A percentile compares a stretch with the other conserved stretches of the same genome.
phyloP scores from a whole-genome alignment of 208 protist genomes.

The Crithidia acanthocephali region DNA sequence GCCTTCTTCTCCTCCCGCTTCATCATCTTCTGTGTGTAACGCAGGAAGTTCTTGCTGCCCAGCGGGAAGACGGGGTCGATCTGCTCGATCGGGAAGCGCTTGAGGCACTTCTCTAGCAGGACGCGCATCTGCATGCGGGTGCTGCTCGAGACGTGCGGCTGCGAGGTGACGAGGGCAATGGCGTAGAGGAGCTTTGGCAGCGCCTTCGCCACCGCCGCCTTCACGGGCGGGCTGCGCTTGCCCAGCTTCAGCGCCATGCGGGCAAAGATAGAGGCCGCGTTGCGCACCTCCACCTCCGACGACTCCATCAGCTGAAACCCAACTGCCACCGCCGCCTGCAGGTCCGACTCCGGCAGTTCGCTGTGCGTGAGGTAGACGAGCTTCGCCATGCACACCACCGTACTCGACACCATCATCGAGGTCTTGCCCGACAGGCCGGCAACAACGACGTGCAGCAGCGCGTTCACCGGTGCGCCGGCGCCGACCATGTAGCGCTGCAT shows the following conservation, averaged over 20 bases:
- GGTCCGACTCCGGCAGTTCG: slow-evolving; percentile 64
- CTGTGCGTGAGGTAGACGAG: slow-evolving; percentile 77
- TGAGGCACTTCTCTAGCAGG: slow-evolving; percentile 85
- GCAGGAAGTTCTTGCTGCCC: slow-evolving; percentile 87
- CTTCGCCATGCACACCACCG: slow-evolving; percentile 88
- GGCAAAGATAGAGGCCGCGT: slow-evolving; percentile 74
- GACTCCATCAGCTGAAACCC: slow-evolving; percentile 87
- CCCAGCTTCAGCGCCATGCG: slow-evolving; percentile 85
- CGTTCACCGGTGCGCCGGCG: slow-evolving; percentile 66
- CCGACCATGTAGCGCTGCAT: slow-evolving; percentile 81
- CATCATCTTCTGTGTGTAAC: slow-evolving; percentile 88
- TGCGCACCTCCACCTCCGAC: slow-evolving; percentile 62
- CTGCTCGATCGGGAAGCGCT: slow-evolving; percentile 72
- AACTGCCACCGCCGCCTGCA: slow-evolving; percentile 56
- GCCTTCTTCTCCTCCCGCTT: slow-evolving; percentile 82
- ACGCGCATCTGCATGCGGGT: slow-evolving; percentile 85
- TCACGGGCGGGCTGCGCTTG: slow-evolving; percentile 70
- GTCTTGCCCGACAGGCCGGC: slow-evolving; percentile 83
- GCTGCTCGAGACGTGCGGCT: slow-evolving; percentile 77
- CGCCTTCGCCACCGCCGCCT: slow-evolving; percentile 51
- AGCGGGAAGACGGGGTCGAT: slow-evolving; percentile 87
- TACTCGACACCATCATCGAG: slow-evolving; percentile 74
- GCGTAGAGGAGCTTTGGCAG: slow-evolving; percentile 79
- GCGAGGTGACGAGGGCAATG: slow-evolving; percentile 83
- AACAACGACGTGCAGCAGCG: slow-evolving; percentile 73